Evolutionary conservation across 2,329 filamentous ascomycete species (phyloP).

Genomic region (Sporothrix euskadiensis): DNA sequence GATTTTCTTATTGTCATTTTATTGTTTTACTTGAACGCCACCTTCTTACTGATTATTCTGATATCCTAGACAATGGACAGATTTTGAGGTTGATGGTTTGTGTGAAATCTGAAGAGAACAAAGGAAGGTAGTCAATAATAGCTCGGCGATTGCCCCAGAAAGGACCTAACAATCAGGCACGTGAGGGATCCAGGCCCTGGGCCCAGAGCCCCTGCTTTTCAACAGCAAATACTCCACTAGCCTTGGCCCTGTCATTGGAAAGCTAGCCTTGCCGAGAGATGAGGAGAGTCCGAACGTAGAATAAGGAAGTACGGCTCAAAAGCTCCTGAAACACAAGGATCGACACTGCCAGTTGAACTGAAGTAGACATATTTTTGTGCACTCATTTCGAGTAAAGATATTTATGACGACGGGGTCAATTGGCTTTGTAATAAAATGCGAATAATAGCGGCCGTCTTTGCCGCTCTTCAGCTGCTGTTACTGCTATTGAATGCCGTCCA

Average conservation of each 20-base stretch:
- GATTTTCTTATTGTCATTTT: background rate
- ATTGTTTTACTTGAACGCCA: background rate
- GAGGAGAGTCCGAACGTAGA: no score
- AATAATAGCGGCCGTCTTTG: background rate
- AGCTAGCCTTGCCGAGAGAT: no score
- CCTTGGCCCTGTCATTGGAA: background rate
- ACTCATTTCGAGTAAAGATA: no score
- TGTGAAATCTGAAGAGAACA: background rate
- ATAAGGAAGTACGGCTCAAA: background rate
- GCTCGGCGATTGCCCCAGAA: background rate
- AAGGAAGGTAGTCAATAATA: background rate
- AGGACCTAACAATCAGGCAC: background rate
- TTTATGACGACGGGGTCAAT: background rate
- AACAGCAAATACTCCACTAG: background rate
- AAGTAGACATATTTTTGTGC: background rate
- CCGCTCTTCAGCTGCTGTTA: background rate
- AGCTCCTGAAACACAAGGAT: background rate
- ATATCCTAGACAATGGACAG: background rate
- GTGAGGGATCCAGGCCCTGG: background rate
- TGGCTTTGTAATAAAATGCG: background rate
- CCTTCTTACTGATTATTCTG: background rate
- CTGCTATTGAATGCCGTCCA: background rate
- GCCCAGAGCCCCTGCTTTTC: background rate
- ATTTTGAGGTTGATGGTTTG: background rate
- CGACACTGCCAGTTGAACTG: background rate